Conservation (phyloP, 148 eudicot species). For the Heliosperma pusillum region DNA sequence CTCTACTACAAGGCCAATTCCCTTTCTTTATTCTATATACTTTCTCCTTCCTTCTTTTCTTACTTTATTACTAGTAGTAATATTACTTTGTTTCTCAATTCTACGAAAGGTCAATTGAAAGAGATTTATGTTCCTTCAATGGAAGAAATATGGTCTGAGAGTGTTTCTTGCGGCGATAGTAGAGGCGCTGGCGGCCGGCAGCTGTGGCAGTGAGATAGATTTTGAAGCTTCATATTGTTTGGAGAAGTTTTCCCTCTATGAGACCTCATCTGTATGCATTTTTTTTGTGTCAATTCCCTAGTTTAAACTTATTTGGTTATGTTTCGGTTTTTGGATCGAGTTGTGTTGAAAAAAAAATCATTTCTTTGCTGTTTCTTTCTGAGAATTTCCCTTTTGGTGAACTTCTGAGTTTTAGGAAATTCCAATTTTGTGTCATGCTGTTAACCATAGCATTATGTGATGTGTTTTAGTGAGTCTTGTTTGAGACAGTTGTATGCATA, state of each 20-base stretch:
- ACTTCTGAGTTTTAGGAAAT: not conserved
- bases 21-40: too few relatives aligned
- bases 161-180: not conserved
- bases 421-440: too few relatives aligned
- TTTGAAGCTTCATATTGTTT: constrained; percentile 14
- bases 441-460: too few relatives aligned
- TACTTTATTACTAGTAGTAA: not conserved
- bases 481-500: too few relatives aligned
- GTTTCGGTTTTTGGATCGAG: not conserved
- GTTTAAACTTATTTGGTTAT: too few relatives aligned
- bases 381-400: not conserved
- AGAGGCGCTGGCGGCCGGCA: not conserved
- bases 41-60: not conserved
- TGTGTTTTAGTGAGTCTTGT: too few relatives aligned
- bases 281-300: not conserved
- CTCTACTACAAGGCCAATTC: not conserved
- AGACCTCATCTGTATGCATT: constrained; percentile 24
- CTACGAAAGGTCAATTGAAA: not conserved
- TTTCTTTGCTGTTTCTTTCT: not conserved
- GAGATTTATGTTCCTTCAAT: not conserved
- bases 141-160: constrained; percentile 11
- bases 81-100: not conserved
- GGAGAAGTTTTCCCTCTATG: constrained; percentile 32
- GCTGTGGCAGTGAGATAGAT: not conserved
- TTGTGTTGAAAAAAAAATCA: not conserved